Conservation (phyloP, 2,329 filamentous ascomycete species). For the Exophiala sp. region DNA sequence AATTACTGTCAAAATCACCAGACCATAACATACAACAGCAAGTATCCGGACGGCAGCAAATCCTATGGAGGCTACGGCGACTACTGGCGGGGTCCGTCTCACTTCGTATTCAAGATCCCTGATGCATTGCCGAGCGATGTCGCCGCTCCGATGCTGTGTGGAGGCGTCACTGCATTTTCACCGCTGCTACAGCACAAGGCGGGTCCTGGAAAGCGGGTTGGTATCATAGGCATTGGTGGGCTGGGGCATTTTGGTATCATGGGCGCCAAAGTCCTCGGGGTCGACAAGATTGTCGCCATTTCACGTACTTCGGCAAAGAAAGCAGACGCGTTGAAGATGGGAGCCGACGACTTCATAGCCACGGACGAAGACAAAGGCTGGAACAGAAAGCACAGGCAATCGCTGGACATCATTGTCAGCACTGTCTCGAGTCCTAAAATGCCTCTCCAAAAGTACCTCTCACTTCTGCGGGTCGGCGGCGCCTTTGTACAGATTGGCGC, state of each 20-base stretch:
- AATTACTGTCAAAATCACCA: slow-evolving; percentile 37
- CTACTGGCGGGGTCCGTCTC: slow-evolving; percentile 52
- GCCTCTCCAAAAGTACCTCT: slow-evolving; percentile 61
- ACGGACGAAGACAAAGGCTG: slow-evolving; percentile 56
- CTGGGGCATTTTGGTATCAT: slow-evolving; percentile 71
- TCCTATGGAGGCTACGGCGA: slow-evolving; percentile 65
- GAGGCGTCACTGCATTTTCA: slow-evolving; percentile 69
- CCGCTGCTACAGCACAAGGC: slow-evolving; percentile 65
- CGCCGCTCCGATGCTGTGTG: slow-evolving; percentile 71
- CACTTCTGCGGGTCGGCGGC: slow-evolving; percentile 57
- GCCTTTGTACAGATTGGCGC: slow-evolving; percentile 65
- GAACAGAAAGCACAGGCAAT: slow-evolving; percentile 47
- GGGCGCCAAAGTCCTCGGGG: slow-evolving; percentile 67
- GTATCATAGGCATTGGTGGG: slow-evolving; percentile 69
- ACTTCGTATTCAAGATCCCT: slow-evolving; percentile 45
- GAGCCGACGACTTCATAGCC: slow-evolving; percentile 56
- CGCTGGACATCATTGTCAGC: slow-evolving; percentile 55
- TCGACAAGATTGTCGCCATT: slow-evolving; percentile 59
- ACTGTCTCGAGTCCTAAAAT: slow-evolving; percentile 60
- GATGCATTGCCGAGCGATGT: slow-evolving; percentile 46
- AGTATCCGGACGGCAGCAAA: slow-evolving; percentile 58
- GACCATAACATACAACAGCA: slow-evolving; percentile 58
- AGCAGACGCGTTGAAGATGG: slow-evolving; percentile 52
- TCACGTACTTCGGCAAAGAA: slow-evolving; percentile 52
- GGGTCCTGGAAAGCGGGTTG: slow-evolving; percentile 69